phyloP scores from a whole-genome alignment of 2,329 filamentous ascomycete genomes.

The Ustulina deusta region DNA sequence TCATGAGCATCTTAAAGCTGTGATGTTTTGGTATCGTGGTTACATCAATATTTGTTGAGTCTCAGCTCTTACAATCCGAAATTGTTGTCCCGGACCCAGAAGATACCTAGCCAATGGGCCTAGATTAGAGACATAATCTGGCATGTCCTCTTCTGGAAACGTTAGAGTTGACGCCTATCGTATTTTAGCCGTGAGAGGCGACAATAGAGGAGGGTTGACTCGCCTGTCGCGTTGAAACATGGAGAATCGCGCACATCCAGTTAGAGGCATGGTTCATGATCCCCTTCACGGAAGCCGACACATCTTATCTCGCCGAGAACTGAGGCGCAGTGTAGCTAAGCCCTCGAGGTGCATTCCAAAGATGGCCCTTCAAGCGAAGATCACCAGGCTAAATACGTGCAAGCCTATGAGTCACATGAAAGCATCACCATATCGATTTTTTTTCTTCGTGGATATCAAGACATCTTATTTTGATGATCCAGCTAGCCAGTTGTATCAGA shows the following conservation, averaged over 20 bases:
- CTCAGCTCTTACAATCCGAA: neutral
- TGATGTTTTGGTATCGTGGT: neutral
- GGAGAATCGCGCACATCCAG: neutral
- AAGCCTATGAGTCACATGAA: neutral
- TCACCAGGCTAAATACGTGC: neutral
- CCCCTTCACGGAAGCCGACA: neutral
- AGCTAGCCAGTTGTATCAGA: neutral
- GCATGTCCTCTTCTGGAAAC: neutral
- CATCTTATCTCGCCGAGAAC: neutral
- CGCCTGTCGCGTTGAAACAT: neutral
- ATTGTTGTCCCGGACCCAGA: neutral
- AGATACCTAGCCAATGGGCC: neutral
- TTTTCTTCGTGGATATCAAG: neutral
- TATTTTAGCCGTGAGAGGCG: neutral
- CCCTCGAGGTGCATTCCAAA: neutral
- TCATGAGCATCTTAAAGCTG: slow-evolving; percentile 2
- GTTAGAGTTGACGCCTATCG: neutral
- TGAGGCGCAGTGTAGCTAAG: neutral
- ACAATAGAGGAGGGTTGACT: neutral
- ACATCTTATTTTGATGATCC: neutral
- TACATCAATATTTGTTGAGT: neutral
- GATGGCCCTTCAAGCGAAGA: neutral
- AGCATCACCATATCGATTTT: neutral
- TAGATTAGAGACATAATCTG: neutral
- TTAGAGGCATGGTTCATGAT: neutral